Conservation (phyloP, 106 monocot genomes). For the Dendrobium officinale region DNA sequence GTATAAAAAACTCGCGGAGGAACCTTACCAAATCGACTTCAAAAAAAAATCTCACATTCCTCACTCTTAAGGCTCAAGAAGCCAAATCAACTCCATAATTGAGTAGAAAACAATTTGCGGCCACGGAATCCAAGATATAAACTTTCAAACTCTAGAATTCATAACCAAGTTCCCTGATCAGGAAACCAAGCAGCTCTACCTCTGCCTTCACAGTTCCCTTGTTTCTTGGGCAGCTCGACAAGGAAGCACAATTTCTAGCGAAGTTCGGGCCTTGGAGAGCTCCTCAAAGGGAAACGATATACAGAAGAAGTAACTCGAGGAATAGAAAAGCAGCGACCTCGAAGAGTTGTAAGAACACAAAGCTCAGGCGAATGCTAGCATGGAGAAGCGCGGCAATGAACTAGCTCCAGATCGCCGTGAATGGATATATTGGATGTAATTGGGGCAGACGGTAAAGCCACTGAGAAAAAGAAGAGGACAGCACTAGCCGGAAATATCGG, state of each 20-base stretch:
- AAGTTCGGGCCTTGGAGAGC: neutral
- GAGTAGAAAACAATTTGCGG: neutral
- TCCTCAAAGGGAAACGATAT: neutral
- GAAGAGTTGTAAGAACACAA: neutral
- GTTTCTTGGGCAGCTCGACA: neutral
- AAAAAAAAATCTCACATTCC: conserved; percentile 4
- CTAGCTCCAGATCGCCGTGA: neutral
- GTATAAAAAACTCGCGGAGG: neutral
- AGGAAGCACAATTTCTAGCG: neutral
- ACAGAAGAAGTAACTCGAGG: neutral
- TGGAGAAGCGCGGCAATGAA: neutral
- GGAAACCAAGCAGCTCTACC: neutral
- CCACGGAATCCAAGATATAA: neutral
- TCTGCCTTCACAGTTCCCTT: neutral
- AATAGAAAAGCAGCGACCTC: neutral
- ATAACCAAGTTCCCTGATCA: neutral
- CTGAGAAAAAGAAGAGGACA: neutral
- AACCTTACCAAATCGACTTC: neutral
- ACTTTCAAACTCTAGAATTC: neutral
- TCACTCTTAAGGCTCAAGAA: neutral
- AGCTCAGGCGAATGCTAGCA: neutral
- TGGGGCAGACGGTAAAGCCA: neutral
- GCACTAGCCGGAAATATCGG: neutral
- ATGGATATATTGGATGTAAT: neutral
- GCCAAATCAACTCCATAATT: neutral